These are phyloP conservation scores for Circinella minor DNA, from an alignment of 371 early-diverging fungal species.

Conservation along the genomic window DNA sequence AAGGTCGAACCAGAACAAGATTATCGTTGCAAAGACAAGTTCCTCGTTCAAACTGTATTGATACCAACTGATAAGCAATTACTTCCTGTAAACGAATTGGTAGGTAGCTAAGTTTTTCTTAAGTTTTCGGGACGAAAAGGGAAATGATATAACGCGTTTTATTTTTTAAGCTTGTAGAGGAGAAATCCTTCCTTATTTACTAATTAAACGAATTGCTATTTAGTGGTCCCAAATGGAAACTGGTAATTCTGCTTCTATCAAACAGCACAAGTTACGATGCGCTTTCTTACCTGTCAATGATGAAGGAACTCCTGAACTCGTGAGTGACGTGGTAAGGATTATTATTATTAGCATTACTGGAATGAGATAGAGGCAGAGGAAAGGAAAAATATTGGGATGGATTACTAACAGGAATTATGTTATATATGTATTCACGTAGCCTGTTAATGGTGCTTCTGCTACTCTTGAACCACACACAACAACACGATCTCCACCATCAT, in stretches of 20 bases:
- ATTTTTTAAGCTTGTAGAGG: not conserved
- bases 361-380: too few relatives aligned
- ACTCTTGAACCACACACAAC: too few relatives aligned
- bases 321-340: too few relatives aligned
- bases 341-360: too few relatives aligned
- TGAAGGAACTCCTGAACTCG: not conserved
- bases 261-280: conserved; percentile 65
- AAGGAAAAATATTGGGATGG: too few relatives aligned
- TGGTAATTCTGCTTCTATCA: conserved; percentile 46
- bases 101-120: not conserved
- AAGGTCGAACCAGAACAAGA: conserved; percentile 77
- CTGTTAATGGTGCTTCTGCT: too few relatives aligned
- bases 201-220: not conserved
- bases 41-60: conserved; percentile 86
- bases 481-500: not conserved
- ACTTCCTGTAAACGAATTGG: conserved; percentile 7
- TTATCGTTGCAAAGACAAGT: conserved; percentile 93
- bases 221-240: conserved; percentile 63
- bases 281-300: conserved; percentile 32
- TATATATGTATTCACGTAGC: too few relatives aligned
- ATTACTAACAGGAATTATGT: too few relatives aligned
- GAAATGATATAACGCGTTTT: not conserved
- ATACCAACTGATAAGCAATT: not conserved
- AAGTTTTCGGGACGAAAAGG: not conserved
- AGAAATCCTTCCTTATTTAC: not conserved